Conservation (phyloP, 176 grass and related monocot genomes). For the Poa annua region DNA sequence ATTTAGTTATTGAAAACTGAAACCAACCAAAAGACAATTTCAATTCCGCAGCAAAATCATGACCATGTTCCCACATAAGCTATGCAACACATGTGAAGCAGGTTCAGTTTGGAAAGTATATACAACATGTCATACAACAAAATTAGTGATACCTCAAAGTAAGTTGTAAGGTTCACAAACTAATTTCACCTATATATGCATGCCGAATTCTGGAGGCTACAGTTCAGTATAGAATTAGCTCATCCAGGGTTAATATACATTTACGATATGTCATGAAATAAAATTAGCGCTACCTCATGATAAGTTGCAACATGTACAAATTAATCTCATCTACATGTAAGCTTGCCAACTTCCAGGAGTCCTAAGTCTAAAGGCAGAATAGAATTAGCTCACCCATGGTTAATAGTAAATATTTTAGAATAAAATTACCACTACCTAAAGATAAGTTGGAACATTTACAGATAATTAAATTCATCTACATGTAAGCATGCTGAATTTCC, state of each 20-base stretch:
- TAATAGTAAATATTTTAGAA: no score
- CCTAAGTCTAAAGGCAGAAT: not conserved
- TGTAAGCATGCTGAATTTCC: not conserved
- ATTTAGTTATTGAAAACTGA: not conserved
- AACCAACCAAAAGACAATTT: not conserved
- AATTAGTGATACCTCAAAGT: not conserved
- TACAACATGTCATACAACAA: not conserved
- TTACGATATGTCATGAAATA: not conserved
- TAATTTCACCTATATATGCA: not conserved
- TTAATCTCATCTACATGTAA: not conserved
- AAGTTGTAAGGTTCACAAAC: not conserved
- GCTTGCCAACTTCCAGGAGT: not conserved
- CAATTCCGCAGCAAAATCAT: not conserved
- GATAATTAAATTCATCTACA: not conserved
- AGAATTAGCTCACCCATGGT: constrained; percentile 52
- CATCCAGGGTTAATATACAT: not conserved
- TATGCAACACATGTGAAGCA: not conserved
- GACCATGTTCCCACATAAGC: not conserved
- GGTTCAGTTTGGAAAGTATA: not conserved
- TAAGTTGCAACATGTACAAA: not conserved
- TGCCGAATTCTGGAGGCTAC: not conserved
- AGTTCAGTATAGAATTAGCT: not conserved
- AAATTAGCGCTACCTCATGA: not conserved
- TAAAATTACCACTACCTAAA: no score
- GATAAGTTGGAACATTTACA: no score